Evolutionary conservation across 179 eudicot genomes (phyloP).

Genomic region (Beta lomatogona): DNA sequence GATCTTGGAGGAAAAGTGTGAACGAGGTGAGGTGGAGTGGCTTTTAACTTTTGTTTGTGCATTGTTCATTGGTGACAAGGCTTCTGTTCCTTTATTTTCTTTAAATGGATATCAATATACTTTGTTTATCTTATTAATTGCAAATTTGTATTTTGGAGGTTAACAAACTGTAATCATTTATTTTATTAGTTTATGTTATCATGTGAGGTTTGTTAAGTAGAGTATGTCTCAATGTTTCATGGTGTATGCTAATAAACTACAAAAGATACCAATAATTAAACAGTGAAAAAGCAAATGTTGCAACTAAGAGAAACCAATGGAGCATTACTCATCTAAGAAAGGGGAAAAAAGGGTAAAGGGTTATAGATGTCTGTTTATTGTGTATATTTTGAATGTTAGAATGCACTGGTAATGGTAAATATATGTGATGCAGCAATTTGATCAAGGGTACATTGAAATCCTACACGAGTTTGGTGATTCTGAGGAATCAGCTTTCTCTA

Average conservation of each 20-base stretch:
- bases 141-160: too few species aligned
- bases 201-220: too few species aligned
- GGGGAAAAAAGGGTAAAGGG: neutral
- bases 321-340: neutral
- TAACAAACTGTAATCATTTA: too few species aligned
- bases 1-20: conserved; percentile 78
- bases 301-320: too few species aligned
- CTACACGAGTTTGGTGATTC: conserved; percentile 83
- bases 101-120: neutral
- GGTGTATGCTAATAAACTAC: too few species aligned
- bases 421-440: conserved; percentile 58
- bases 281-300: too few species aligned
- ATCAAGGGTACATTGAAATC: conserved; percentile 66
- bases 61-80: neutral
- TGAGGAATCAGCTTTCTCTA: conserved; percentile 68
- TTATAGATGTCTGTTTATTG: neutral
- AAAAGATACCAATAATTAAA: too few species aligned
- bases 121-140: too few species aligned
- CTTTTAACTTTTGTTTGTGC: neutral
- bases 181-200: too few species aligned
- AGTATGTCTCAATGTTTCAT: too few species aligned
- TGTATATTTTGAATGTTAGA: neutral
- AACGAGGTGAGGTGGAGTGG: conserved; percentile 52
- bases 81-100: neutral
- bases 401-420: neutral